Evolutionary conservation across 2,329 filamentous ascomycete species (phyloP).

Genomic region (Pyrenophora tritici-repentis): DNA sequence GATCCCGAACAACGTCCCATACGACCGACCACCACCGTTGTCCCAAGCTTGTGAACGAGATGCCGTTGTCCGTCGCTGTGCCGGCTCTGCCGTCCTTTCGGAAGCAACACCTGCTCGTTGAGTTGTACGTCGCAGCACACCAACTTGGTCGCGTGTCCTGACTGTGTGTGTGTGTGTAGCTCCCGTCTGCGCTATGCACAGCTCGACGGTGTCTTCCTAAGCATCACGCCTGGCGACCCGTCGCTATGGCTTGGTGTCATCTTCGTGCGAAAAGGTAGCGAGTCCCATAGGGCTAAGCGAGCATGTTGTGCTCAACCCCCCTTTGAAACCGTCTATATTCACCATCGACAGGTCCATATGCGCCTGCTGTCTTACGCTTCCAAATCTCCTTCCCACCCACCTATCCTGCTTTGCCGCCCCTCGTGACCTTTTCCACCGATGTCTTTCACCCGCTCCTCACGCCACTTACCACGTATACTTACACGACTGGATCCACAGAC

Average conservation of each 20-base stretch:
- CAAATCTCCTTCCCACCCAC: constrained; percentile 82
- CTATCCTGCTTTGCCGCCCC: constrained; percentile 79
- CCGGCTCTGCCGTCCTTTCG: constrained; percentile 58
- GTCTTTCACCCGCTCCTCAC: constrained; percentile 94
- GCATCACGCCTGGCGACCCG: constrained; percentile 78
- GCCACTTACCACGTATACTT: constrained; percentile 91
- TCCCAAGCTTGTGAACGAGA: constrained; percentile 11
- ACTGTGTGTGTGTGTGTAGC: constrained; percentile 60
- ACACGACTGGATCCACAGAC: constrained; percentile 74
- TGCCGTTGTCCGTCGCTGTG: constrained; percentile 31
- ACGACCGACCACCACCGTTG: constrained; percentile 6
- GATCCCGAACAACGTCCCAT: constrained; percentile 5
- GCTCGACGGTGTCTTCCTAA: constrained; percentile 86
- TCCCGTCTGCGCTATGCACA: constrained; percentile 79
- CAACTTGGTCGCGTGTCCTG: constrained; percentile 26
- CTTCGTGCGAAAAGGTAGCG: constrained; percentile 82
- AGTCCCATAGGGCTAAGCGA: constrained; percentile 19
- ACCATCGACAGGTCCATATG: constrained; percentile 74
- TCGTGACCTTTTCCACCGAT: constrained; percentile 87
- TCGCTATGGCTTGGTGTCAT: constrained; percentile 88
- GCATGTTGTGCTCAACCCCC: constrained; percentile 11
- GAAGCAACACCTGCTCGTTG: constrained; percentile 76
- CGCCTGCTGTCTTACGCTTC: constrained; percentile 84
- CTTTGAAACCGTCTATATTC: constrained; percentile 25
- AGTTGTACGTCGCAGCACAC: constrained; percentile 67